Base-by-base conservation (phyloP, 805 yeast genomes). In the Lipomyces orientalis region DNA sequence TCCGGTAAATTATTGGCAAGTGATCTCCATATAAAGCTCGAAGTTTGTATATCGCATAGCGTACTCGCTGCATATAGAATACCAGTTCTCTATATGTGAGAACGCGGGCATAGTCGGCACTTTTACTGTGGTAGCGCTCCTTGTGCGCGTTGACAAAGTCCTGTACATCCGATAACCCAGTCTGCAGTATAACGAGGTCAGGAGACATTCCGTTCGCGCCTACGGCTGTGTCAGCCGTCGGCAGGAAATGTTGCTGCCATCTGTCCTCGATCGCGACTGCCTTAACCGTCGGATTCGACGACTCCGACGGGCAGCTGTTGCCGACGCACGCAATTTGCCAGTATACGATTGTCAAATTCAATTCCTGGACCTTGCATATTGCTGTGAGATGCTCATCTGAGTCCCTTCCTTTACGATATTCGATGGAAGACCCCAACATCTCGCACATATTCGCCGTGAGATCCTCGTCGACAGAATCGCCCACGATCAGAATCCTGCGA, bases 251-350 rank as follows among this genome's bases (percentile, higher is more conserved):
- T 31, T 60, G 22, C 14, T 37, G 54, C 54, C 39, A 58, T n/a
- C 67, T 56, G n/a, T 61, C 57, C 43, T 64, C 67, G 52, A 64
- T 35, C 14, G 66, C 34, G 34, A 64, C 35, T 9, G 5, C n/a
- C 43, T 59, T 37, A 25, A 25, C 29, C 16, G 22, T 51, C 33
- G 33, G n/a, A 14, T n/a, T 16, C 59, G 10, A 7, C 66, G 65
- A 64, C 66, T 64, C 59, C 34, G 16, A 22, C 34, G 67, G 65
- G 31, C 49, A 16, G 19, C 35, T 16, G 25, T 33, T 25, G 51
- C 43, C 62, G 29, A 43, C 22, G 22, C 61, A 60, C 8, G 66
- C 61, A 16, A 64, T n/a, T 14, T 64, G 67, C 67, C 55, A 64
- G 57, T 61, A 55, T 34, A 14, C 19, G 35, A 64, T 22, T 6